phyloP scores from a whole-genome alignment of 2,329 filamentous ascomycete species.

The Colletotrichum graminicola region DNA sequence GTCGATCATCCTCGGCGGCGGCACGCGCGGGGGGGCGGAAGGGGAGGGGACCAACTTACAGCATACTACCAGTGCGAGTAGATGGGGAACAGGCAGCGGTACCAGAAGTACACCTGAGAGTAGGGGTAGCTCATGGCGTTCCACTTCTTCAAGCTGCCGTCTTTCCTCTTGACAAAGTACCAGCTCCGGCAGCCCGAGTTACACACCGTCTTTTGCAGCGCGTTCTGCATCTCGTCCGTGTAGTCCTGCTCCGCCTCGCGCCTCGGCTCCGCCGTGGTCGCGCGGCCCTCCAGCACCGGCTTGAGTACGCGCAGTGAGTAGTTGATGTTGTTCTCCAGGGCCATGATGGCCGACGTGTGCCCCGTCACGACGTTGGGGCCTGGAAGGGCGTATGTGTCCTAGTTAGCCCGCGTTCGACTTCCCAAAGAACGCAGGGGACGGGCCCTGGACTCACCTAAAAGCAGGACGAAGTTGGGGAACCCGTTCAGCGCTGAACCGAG shows the following conservation, averaged over 20 bases:
- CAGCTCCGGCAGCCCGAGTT: constrained; percentile 51
- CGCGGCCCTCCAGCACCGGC: constrained; percentile 54
- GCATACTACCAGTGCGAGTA: constrained; percentile 51
- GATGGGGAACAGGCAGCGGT: constrained; percentile 51
- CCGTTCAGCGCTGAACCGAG: constrained; percentile 68
- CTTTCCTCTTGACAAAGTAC: constrained; percentile 48
- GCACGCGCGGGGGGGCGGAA: too few species aligned
- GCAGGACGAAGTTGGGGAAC: constrained; percentile 75
- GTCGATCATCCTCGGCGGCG: neutral
- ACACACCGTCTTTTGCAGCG: constrained; percentile 50
- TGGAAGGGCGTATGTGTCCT: neutral
- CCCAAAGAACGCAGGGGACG: too few species aligned
- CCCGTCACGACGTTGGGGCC: constrained; percentile 72
- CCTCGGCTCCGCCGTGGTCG: constrained; percentile 49
- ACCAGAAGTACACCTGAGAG: constrained; percentile 53
- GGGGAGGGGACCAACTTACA: constrained; percentile 45
- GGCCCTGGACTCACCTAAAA: constrained; percentile 56
- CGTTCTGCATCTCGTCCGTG: constrained; percentile 49
- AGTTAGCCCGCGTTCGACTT: neutral
- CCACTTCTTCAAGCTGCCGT: constrained; percentile 45
- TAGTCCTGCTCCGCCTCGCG: constrained; percentile 52
- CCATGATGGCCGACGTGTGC: constrained; percentile 70
- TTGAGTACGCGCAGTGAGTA: constrained; percentile 70
- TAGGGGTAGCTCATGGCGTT: constrained; percentile 54
- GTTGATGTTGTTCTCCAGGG: constrained; percentile 71